Conservation (phyloP, 1,284 basidiomycete genomes). For the Meripilus lineatus region DNA sequence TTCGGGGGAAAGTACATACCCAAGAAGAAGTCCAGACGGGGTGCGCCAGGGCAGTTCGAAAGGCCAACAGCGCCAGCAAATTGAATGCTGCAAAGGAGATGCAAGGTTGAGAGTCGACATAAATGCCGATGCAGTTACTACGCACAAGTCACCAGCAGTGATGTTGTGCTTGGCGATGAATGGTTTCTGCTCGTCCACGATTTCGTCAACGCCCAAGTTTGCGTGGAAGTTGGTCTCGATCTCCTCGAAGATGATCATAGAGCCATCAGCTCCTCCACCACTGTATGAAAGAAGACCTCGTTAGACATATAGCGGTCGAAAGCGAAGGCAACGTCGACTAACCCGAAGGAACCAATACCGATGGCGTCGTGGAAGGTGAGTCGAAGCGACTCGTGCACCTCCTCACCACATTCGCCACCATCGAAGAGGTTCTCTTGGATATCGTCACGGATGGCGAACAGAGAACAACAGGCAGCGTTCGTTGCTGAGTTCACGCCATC, state of each 20-base stretch:
- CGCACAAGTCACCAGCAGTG: conserved; percentile 24
- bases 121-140: background rate
- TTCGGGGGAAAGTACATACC: conserved; percentile 10
- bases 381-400: conserved; percentile 38
- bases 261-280: conserved; percentile 27
- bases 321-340: background rate
- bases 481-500: conserved; percentile 29
- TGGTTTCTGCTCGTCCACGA: conserved; percentile 17
- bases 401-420: conserved; percentile 36
- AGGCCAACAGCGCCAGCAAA: conserved; percentile 24
- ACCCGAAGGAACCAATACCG: conserved; percentile 21
- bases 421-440: conserved; percentile 38
- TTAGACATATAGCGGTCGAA: background rate
- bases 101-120: background rate
- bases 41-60: conserved; percentile 24
- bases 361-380: conserved; percentile 43
- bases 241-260: conserved; percentile 19
- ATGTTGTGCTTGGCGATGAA: conserved; percentile 19
- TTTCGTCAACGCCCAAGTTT: conserved; percentile 22
- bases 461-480: conserved; percentile 35
- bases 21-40: conserved; percentile 18
- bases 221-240: conserved; percentile 22
- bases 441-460: conserved; percentile 35
- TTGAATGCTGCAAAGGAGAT: conserved; percentile 17
- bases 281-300: conserved; percentile 5